Evolutionary conservation across 257 asterid genomes (phyloP).

Genomic region (Plantago elongata): DNA sequence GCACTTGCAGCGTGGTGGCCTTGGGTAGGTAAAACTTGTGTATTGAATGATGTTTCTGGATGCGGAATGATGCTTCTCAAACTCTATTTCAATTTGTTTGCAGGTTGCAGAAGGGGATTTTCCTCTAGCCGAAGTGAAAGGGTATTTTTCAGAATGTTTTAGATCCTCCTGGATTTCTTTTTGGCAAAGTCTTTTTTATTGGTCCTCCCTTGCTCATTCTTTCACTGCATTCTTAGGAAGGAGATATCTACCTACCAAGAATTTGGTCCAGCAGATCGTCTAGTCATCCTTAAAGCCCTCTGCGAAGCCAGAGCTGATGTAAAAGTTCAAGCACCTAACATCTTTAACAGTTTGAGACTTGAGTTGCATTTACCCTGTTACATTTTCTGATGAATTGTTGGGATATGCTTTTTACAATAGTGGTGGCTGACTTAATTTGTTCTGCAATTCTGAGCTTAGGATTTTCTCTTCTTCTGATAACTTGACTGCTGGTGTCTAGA

Average conservation of each 20-base stretch:
- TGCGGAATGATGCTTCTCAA: slow-evolving; percentile 17
- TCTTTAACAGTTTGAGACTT: slow-evolving; percentile 8
- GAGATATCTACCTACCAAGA: slow-evolving; percentile 64
- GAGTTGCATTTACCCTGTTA: background rate
- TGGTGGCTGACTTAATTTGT: slow-evolving; percentile 8
- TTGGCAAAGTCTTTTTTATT: background rate
- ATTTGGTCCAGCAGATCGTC: slow-evolving; percentile 67
- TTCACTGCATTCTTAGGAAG: slow-evolving; percentile 44
- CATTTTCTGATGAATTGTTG: slow-evolving; percentile 2
- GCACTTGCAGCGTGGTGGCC: slow-evolving; percentile 75
- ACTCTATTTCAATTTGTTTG: slow-evolving; percentile 24
- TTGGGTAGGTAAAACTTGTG: slow-evolving; percentile 56
- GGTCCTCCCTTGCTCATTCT: slow-evolving; percentile 6
- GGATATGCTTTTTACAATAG: slow-evolving; percentile 3
- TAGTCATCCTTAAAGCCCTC: slow-evolving; percentile 74
- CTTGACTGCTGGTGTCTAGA: slow-evolving; percentile 1
- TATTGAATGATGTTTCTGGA: slow-evolving; percentile 12
- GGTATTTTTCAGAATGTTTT: slow-evolving; percentile 37
- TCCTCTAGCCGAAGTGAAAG: slow-evolving; percentile 67
- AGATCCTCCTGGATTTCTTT: slow-evolving; percentile 12
- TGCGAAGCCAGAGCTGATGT: slow-evolving; percentile 93
- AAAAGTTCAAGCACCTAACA: slow-evolving; percentile 23
- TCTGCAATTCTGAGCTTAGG: background rate
- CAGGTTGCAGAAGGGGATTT: slow-evolving; percentile 81
- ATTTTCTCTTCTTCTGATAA: slow-evolving; percentile 7